Conservation (phyloP, 2,329 filamentous ascomycete genomes). For the Ophiostoma ips region DNA sequence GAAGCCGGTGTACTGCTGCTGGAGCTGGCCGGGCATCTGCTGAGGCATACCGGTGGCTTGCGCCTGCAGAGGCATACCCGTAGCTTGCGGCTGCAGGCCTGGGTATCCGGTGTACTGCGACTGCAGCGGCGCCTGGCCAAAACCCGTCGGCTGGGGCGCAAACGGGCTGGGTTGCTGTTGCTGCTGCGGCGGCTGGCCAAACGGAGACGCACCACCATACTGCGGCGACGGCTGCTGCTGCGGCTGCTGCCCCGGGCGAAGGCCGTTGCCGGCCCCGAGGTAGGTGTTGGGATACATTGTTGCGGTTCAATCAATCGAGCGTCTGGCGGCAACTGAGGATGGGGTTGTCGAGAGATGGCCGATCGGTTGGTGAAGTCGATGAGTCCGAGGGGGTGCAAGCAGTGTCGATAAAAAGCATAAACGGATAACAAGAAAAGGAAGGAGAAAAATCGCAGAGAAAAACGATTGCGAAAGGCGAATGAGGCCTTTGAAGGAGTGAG, state of each 20-base stretch:
- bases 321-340: background rate
- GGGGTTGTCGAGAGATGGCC: background rate
- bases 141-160: slow-evolving; percentile 46
- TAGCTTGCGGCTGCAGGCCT: slow-evolving; percentile 30
- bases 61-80: slow-evolving; percentile 37
- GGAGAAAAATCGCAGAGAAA: background rate
- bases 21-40: slow-evolving; percentile 43
- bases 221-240: slow-evolving; percentile 21
- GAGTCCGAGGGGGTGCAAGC: no score
- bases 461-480: background rate
- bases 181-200: slow-evolving; percentile 28
- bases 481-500: background rate
- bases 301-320: background rate
- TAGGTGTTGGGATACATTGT: slow-evolving; percentile 83
- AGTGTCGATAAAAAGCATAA: no score
- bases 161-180: slow-evolving; percentile 41
- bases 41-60: slow-evolving; percentile 33
- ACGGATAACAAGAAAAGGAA: no score
- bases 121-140: slow-evolving; percentile 39
- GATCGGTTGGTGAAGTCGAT: background rate
- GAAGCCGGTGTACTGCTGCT: slow-evolving; percentile 57
- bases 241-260: slow-evolving; percentile 47
- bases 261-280: slow-evolving; percentile 59
- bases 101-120: slow-evolving; percentile 49
- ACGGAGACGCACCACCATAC: slow-evolving; percentile 37